Conservation (phyloP, 1,139 yeast species). For the Taphrina pruni region DNA sequence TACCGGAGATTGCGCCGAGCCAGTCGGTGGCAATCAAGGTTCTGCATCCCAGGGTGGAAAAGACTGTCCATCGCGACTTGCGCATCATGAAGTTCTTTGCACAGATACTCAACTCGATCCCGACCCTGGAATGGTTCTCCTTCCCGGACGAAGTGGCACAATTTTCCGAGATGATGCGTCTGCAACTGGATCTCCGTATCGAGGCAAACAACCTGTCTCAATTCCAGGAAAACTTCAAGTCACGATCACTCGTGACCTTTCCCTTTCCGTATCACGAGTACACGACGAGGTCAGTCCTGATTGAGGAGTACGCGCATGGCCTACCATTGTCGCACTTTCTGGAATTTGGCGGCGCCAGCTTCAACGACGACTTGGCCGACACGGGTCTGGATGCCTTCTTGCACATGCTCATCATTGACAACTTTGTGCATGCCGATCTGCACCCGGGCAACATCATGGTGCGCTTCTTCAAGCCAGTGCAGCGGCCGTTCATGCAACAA, state of each 20-base stretch:
- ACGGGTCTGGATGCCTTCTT: slow-evolving; percentile 88
- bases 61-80: slow-evolving; percentile 76
- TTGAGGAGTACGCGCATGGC: slow-evolving; percentile 85
- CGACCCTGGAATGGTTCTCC: slow-evolving; percentile 97
- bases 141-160: slow-evolving; percentile 93
- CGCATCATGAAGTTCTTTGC: slow-evolving; percentile 86
- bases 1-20: slow-evolving; percentile 52
- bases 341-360: slow-evolving; percentile 49
- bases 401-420: slow-evolving; percentile 88
- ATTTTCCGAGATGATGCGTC: slow-evolving; percentile 80
- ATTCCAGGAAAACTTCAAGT: slow-evolving; percentile 68
- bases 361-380: slow-evolving; percentile 80
- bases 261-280: slow-evolving; percentile 73
- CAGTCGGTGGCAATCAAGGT: slow-evolving; percentile 87
- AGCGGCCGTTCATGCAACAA: slow-evolving; percentile 31
- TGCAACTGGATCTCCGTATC: slow-evolving; percentile 86
- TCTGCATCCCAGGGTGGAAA: slow-evolving; percentile 82
- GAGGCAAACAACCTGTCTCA: slow-evolving; percentile 80
- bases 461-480: slow-evolving; percentile 61
- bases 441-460: slow-evolving; percentile 96
- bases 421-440: slow-evolving; percentile 92
- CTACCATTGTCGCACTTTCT: slow-evolving; percentile 77
- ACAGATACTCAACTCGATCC: slow-evolving; percentile 66
- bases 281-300: slow-evolving; percentile 74
- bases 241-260: slow-evolving; percentile 70